phyloP scores from a whole-genome alignment of 108 stramenopile genomes.

The Conticribra guillardii region DNA sequence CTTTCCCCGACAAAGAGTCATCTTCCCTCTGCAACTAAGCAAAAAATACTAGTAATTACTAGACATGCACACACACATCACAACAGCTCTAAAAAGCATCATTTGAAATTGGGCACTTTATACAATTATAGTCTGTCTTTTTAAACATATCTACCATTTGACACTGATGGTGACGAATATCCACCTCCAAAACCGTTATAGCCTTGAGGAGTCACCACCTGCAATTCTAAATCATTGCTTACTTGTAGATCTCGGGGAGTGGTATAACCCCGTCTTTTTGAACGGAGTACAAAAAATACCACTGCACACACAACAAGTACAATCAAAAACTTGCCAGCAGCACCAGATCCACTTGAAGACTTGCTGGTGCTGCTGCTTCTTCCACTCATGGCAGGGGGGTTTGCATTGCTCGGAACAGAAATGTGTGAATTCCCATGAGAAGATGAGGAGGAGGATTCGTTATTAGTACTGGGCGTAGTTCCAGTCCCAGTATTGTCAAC shows the following conservation, averaged over 20 bases:
- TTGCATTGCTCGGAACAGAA: conserved; percentile 8
- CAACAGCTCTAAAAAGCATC: too few relatives aligned
- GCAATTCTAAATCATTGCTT: conserved; percentile 30
- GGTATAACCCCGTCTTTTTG: conserved; percentile 1
- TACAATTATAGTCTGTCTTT: too few relatives aligned
- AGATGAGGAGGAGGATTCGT: conserved; percentile 1
- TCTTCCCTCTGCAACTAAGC: too few relatives aligned
- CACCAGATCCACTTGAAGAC: background rate
- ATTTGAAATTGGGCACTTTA: too few relatives aligned
- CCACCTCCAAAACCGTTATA: conserved; percentile 20
- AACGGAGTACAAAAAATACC: background rate
- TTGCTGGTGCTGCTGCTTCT: conserved; percentile 1
- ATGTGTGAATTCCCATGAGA: conserved; percentile 9
- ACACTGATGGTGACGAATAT: conserved; percentile 16
- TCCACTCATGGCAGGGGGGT: background rate
- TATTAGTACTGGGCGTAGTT: background rate
- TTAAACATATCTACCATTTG: conserved; percentile 29
- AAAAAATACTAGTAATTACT: too few relatives aligned
- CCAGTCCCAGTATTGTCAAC: background rate
- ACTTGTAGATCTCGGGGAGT: conserved; percentile 2
- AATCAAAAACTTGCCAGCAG: background rate
- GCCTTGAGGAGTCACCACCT: conserved; percentile 11
- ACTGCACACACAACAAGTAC: conserved; percentile 2
- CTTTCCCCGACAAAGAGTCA: too few relatives aligned
- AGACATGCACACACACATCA: too few relatives aligned